Percentiles rank a stretch among this genome's conserved stretches.
phyloP scores from a whole-genome alignment of 768 basidiomycete species.

The Naematelia aurantialba region DNA sequence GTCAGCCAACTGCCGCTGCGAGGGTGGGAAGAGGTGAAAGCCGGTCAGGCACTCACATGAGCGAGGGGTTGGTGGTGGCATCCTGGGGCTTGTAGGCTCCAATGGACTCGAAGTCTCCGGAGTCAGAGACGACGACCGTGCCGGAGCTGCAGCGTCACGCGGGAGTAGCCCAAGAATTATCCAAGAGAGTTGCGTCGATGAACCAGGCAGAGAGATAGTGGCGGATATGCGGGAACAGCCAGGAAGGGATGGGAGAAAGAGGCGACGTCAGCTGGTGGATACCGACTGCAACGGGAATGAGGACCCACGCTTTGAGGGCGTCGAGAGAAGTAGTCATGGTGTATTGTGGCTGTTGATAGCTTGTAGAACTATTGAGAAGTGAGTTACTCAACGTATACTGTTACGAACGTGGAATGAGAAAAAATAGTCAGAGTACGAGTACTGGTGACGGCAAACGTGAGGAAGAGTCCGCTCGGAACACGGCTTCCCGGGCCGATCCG shows the following conservation, averaged over 20 bases:
- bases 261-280: conserved; percentile 9
- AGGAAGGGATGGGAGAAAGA: conserved; percentile 2
- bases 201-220: neutral
- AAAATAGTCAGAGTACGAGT: too few species aligned
- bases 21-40: neutral
- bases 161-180: neutral
- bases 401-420: neutral
- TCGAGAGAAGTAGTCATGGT: conserved; percentile 43
- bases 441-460: too few species aligned
- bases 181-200: neutral
- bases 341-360: conserved; percentile 8
- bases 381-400: too few species aligned
- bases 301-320: conserved; percentile 43
- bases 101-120: conserved; percentile 93
- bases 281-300: neutral
- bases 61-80: conserved; percentile 95
- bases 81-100: conserved; percentile 98
- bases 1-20: neutral
- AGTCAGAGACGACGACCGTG: conserved; percentile 95
- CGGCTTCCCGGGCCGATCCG: too few species aligned
- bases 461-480: too few species aligned
- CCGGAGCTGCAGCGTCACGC: conserved; percentile 57
- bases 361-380: conserved; percentile 6
- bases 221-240: neutral
- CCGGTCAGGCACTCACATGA: conserved; percentile 48